phyloP scores from a whole-genome alignment of 192 early-diverging fungal species.

The Umbelopsis sp. region DNA sequence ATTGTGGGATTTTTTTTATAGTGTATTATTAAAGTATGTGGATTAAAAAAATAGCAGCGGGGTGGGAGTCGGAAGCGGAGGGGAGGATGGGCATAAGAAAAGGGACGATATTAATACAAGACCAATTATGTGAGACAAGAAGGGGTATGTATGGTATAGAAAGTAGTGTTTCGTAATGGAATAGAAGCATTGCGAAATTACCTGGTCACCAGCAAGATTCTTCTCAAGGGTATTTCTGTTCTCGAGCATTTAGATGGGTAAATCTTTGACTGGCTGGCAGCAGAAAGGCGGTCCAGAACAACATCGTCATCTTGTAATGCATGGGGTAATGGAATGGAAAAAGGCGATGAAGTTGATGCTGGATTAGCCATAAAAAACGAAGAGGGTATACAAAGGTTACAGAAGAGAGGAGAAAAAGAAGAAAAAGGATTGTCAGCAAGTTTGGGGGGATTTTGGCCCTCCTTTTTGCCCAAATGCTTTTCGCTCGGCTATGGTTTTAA shows the following conservation, averaged over 20 bases:
- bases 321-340: not conserved
- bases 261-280: constrained; percentile 18
- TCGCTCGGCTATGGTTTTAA: not conserved
- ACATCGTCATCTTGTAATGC: constrained; percentile 16
- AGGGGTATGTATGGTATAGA: no score
- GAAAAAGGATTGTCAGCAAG: not conserved
- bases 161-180: not conserved
- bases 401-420: not conserved
- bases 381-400: not conserved
- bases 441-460: not conserved
- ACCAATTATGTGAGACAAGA: not conserved
- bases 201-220: constrained; percentile 19
- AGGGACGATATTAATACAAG: constrained; percentile 8
- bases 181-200: not conserved
- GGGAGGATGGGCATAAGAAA: not conserved
- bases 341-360: constrained; percentile 16
- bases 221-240: constrained; percentile 17
- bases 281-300: constrained; percentile 18
- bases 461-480: not conserved
- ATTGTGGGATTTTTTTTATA: not conserved
- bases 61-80: not conserved
- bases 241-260: constrained; percentile 14
- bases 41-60: not conserved
- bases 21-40: not conserved
- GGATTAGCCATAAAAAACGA: constrained; percentile 8